These are phyloP conservation scores for Pleurotus giganteus DNA, from an alignment of 768 basidiomycete genomes.

Conservation along the genomic window DNA sequence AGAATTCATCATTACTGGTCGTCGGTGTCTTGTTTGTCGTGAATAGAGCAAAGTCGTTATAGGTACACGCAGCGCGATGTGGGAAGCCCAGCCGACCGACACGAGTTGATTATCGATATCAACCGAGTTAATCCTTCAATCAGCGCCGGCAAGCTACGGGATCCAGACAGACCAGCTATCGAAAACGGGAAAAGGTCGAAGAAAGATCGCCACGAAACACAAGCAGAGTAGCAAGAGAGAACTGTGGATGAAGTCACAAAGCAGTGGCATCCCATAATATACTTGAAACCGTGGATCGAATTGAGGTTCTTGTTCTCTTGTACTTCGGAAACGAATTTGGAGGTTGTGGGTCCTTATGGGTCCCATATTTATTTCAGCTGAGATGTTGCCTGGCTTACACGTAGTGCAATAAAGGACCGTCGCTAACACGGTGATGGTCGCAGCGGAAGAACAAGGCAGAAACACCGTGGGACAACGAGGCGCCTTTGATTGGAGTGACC, in stretches of 20 bases:
- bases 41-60: background rate
- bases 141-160: background rate
- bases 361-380: constrained; percentile 4
- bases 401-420: too few relatives aligned
- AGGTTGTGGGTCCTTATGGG: constrained; percentile 7
- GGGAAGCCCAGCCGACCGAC: background rate
- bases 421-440: too few relatives aligned
- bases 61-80: background rate
- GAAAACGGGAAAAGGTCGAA: background rate
- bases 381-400: constrained; percentile 16
- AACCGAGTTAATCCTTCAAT: background rate
- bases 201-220: background rate
- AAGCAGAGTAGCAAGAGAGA: background rate
- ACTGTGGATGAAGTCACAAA: background rate
- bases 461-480: too few relatives aligned
- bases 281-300: background rate
- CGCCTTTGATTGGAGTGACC: too few relatives aligned
- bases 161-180: background rate
- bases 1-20: background rate
- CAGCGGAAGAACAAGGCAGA: too few relatives aligned
- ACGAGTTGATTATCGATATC: background rate
- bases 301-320: background rate
- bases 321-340: background rate
- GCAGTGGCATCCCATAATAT: constrained; percentile 1
- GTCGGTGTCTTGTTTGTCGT: background rate